Evolutionary conservation across 2,329 filamentous ascomycete genomes (phyloP).

Genomic region (Dactylonectria macrodidyma): DNA sequence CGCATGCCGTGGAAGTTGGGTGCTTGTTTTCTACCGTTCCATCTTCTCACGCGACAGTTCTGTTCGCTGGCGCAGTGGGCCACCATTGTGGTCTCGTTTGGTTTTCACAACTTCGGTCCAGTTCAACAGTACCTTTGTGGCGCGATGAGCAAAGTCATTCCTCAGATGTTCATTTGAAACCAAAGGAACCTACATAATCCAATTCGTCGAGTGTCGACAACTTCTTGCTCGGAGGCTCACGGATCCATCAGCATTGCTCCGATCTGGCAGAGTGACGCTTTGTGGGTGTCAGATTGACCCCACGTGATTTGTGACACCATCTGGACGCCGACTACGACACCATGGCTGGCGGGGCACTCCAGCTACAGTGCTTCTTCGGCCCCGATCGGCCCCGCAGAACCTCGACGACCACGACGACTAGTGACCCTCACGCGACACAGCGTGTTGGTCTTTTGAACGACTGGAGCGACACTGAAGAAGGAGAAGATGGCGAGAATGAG

Average conservation of each 20-base stretch:
- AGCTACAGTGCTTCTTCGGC: conserved; percentile 33
- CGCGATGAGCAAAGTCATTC: background rate
- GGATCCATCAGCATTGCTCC: background rate
- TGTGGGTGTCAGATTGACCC: conserved; percentile 18
- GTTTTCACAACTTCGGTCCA: background rate
- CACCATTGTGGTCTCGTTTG: background rate
- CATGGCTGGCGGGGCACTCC: conserved; percentile 31
- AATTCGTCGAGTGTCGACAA: conserved; percentile 1
- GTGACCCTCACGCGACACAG: conserved; percentile 29
- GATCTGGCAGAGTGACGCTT: background rate
- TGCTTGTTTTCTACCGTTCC: background rate
- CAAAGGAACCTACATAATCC: background rate
- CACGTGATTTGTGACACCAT: conserved; percentile 31
- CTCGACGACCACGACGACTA: conserved; percentile 2
- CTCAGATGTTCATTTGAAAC: background rate
- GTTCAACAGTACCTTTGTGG: background rate
- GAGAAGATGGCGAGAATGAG: background rate
- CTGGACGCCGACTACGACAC: conserved; percentile 25
- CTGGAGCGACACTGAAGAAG: conserved; percentile 37
- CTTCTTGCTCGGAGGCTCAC: conserved; percentile 2
- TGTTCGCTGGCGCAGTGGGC: background rate
- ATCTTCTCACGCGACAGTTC: background rate
- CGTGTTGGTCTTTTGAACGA: conserved; percentile 38
- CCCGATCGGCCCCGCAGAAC: conserved; percentile 34
- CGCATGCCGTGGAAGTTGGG: background rate